Evolutionary conservation across 73 alveolate genomes (phyloP), one percentile per base, ranked within the genome.

Genomic region (Diophrys sp.): DNA sequence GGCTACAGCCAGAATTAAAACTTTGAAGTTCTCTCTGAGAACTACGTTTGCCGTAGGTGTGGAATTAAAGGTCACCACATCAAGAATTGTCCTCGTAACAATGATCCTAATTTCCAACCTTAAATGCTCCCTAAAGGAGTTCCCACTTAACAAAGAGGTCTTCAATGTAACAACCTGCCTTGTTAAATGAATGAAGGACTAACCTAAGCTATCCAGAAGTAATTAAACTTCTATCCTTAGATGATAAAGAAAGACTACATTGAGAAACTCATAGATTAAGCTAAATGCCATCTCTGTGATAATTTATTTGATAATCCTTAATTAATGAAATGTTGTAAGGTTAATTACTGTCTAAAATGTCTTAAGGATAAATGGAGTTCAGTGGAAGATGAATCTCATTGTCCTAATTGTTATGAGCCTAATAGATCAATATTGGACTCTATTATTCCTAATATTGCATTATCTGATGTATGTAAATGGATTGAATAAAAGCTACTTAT

Each of bases 51-150:
- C 77, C 56, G 56, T 14, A 85, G 96, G 69, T 90, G 96, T 57
- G 23, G 77, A 1, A 74, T 54, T 27, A 53, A 33, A 71, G 93
- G 91, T 26, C 96, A 90, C 75, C 73, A 54, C 56, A 86, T 90
- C 74, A 80, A 76, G 27, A 79, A 68, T 77, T 90, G 96, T 67
- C 96, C 96, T 8, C 85, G 94, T 2, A 90, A 90, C 72, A 62
- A 77, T 23, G 82, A 90, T 73, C 91, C 96, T 23, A 70, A 78
- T 30, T 90, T 34, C 62, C 93, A 85, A 29, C 89, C 83, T 2
- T 30, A 68, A 25, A 30, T 28, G 31, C 8, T 34, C 30, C 80
- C 79, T 0, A 86, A 86, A 80, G 89, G 93, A 23, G 72, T 72
- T 0, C 88, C 93, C 1, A 56, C 62, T 29, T 72, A 56, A 24